phyloP scores from a whole-genome alignment of 768 basidiomycete species.

The Phlebiopsis gigantea region DNA sequence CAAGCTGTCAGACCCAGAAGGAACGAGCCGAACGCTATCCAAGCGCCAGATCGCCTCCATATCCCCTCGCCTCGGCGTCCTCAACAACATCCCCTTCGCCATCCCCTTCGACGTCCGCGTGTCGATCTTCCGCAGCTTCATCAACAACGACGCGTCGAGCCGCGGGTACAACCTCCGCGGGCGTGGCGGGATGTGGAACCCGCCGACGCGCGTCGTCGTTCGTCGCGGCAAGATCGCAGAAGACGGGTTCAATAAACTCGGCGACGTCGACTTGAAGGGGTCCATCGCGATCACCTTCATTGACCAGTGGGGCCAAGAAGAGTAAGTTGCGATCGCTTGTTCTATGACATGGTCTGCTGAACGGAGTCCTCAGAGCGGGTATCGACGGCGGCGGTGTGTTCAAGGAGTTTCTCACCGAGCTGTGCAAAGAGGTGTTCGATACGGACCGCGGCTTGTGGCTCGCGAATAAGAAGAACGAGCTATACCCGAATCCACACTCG shows the following conservation, averaged over 20 bases:
- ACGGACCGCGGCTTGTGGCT: constrained; percentile 93
- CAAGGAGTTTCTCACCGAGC: constrained; percentile 93
- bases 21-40: constrained; percentile 28
- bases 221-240: constrained; percentile 77
- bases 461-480: constrained; percentile 82
- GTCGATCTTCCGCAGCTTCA: constrained; percentile 81
- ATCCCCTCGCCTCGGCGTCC: constrained; percentile 80
- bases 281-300: constrained; percentile 87
- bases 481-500: constrained; percentile 91
- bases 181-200: constrained; percentile 5
- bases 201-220: constrained; percentile 43
- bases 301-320: constrained; percentile 80
- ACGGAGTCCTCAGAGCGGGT: constrained; percentile 51
- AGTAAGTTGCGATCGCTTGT: constrained; percentile 47
- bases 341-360: not conserved
- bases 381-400: constrained; percentile 97
- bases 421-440: constrained; percentile 93
- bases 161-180: constrained; percentile 16
- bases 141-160: constrained; percentile 51
- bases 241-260: constrained; percentile 86
- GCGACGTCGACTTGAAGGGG: constrained; percentile 74
- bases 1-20: constrained; percentile 31
- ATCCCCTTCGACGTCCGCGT: constrained; percentile 93
- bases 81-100: constrained; percentile 94
- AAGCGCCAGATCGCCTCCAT: constrained; percentile 72